Base-by-base conservation (phyloP, 164 flowering plant species). In the Magnolia changhungtana region DNA sequence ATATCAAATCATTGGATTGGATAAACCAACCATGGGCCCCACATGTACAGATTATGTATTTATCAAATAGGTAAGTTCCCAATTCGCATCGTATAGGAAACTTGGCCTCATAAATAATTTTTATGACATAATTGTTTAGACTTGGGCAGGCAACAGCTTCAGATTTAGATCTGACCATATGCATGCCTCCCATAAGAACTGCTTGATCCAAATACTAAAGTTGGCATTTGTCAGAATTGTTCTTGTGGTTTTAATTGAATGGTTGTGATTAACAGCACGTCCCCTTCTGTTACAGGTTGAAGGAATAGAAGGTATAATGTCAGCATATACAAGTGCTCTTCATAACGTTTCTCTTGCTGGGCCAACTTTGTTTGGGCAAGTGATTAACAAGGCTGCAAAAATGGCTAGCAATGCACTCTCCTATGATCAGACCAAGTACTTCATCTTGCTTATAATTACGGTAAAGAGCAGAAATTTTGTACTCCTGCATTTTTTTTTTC, bases 351-450 rank as follows among this genome's bases (percentile, higher is more conserved):
- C 89, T 61, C 90, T 96, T 37, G 83, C 97, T 5, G 99, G 99
- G 71, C 99, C 98, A 2, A 96, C 99, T 66, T 81, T 96, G 58
- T 96, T 94, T 75, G 93, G 99, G 51, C 93, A 76, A 70, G 92
- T 96, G 66, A 86, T 96, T 74, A 86, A 89, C 79, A 87, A 65
- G 69, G 99, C 98, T 78, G 93, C 99, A 16, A 84, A 88, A 81
- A 87, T 90, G 73, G 91, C 96, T 70, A 84, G 84, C 52, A 81
- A 83, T 49, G 87, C 98, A 3, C 77, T 90, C 67, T 81, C 89
- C 8, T 11, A 37, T 76, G 72, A 76, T 58, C 81, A 73, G 20
- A 81, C 69, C 81, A 96, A 90, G 81, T 96, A 96, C 74, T 91
- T 84, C 76, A 87, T 96, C 37, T 82, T 96, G 87, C 88, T 96